Evolutionary conservation across 345 rosid species (phyloP).

Genomic region (Salix arbutifolia): DNA sequence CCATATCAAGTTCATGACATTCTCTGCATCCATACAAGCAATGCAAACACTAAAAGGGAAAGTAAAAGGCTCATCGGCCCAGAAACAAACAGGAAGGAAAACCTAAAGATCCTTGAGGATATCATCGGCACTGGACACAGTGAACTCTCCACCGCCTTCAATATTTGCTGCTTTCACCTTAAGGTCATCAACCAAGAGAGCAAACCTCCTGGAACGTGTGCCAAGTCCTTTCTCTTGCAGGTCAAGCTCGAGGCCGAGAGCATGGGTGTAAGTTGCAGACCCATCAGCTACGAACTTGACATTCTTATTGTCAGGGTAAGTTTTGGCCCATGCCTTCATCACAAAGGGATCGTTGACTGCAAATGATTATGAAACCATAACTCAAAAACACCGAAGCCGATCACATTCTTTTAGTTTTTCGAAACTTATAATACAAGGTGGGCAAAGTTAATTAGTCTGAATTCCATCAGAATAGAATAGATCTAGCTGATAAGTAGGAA

Average conservation of each 20-base stretch:
- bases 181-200: conserved; percentile 80
- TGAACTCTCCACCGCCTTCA: conserved; percentile 88
- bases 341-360: conserved; percentile 94
- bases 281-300: conserved; percentile 94
- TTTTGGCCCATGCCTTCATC: conserved; percentile 97
- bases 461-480: too few species aligned
- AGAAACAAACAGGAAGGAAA: background rate
- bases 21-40: background rate
- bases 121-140: conserved; percentile 80
- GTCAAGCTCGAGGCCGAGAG: conserved; percentile 93
- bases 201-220: conserved; percentile 77
- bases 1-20: background rate
- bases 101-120: conserved; percentile 67
- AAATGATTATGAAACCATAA: conserved; percentile 4
- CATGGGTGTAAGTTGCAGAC: conserved; percentile 72
- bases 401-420: background rate
- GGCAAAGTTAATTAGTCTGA: too few species aligned
- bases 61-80: background rate
- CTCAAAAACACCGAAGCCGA: background rate
- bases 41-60: background rate
- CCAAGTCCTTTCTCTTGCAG: conserved; percentile 83
- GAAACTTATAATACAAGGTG: background rate
- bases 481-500: too few species aligned
- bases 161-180: conserved; percentile 86
- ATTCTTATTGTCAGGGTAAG: conserved; percentile 84